These are phyloP conservation scores for Salix caprea DNA, from an alignment of 345 rosid genomes.

Conservation along the genomic window DNA sequence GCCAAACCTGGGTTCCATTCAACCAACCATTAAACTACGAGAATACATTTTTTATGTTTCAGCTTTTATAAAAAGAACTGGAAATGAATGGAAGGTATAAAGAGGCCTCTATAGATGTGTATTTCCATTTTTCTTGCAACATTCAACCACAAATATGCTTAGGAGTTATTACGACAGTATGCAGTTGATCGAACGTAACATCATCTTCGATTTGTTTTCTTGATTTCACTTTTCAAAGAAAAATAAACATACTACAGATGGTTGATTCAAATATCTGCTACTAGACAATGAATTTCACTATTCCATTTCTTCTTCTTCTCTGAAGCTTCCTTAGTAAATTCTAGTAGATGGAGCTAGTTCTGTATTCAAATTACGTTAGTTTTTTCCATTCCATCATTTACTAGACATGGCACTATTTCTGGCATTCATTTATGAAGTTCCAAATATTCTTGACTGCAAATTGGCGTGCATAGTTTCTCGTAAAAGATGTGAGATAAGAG, in stretches of 20 bases:
- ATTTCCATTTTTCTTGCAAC: neutral
- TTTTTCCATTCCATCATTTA: neutral
- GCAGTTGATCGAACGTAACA: neutral
- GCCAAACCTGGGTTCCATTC: constrained; percentile 50
- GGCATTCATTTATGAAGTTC: neutral
- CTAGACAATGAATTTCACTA: neutral
- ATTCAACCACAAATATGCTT: neutral
- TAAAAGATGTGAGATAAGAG: constrained; percentile 1
- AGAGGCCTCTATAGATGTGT: neutral
- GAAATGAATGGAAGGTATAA: neutral
- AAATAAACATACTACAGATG: neutral
- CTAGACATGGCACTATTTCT: neutral
- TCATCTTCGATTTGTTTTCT: neutral
- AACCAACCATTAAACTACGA: constrained; percentile 1
- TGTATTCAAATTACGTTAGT: neutral
- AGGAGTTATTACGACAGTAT: neutral
- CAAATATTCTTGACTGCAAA: neutral
- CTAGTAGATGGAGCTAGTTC: neutral
- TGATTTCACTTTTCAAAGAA: neutral
- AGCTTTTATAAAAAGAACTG: neutral
- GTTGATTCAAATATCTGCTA: neutral
- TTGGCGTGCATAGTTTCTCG: neutral
- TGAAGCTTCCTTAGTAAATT: neutral
- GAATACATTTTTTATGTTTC: neutral
- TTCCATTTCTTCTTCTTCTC: neutral